Conservation (phyloP, 805 yeast species). For the Yarrowia bubula region DNA sequence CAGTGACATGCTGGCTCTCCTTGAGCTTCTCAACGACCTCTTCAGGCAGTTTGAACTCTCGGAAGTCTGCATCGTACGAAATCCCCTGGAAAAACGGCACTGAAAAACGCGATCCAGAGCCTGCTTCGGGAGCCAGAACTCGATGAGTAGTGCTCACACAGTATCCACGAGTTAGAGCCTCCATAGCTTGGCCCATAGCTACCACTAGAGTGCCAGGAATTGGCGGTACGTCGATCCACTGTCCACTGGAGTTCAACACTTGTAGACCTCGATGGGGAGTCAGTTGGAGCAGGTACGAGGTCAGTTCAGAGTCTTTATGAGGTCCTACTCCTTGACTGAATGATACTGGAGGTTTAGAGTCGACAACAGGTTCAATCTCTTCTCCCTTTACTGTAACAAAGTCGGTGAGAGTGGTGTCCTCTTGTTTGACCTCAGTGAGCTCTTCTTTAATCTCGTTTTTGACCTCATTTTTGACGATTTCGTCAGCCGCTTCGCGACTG, state of each 20-base stretch:
- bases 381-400: background rate
- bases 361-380: background rate
- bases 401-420: background rate
- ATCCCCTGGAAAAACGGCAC: conserved; percentile 25
- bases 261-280: conserved; percentile 10
- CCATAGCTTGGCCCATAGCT: conserved; percentile 26
- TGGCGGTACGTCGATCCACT: conserved; percentile 25
- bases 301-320: conserved; percentile 22
- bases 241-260: conserved; percentile 6
- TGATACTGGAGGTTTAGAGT: background rate
- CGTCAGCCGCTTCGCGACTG: no score
- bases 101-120: conserved; percentile 7
- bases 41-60: background rate
- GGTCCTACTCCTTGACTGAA: conserved; percentile 24
- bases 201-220: conserved; percentile 14
- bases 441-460: background rate
- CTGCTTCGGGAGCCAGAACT: conserved; percentile 17
- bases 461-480: no score
- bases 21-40: background rate
- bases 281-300: conserved; percentile 9
- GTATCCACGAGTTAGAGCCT: conserved; percentile 17
- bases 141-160: conserved; percentile 20
- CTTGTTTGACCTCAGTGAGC: background rate
- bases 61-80: conserved; percentile 10
- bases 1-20: background rate